Evolutionary conservation across 202 grass and related monocot genomes (phyloP).

Genomic region (Bolboschoenoplectus hybrid): DNA sequence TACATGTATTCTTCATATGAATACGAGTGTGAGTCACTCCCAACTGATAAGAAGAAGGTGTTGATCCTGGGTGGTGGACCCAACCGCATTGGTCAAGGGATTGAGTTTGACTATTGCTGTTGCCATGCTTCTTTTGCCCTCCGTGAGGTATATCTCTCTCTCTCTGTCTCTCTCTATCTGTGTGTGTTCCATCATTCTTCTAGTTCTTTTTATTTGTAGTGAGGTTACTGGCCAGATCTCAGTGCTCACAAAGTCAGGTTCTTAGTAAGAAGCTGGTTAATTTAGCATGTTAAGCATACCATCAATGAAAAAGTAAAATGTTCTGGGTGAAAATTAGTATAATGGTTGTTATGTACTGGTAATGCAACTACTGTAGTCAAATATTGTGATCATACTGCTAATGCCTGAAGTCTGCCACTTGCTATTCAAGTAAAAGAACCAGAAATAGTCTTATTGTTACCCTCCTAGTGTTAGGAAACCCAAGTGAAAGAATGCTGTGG

Average conservation of each 20-base stretch:
- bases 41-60: slow-evolving; percentile 88
- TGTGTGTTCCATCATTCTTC: neutral
- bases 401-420: neutral
- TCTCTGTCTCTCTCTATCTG: slow-evolving; percentile 35
- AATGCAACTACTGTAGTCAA: neutral
- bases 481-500: neutral
- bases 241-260: neutral
- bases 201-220: neutral
- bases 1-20: slow-evolving; percentile 99
- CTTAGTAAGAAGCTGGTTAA: neutral
- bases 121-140: slow-evolving; percentile 96
- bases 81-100: slow-evolving; percentile 95
- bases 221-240: neutral
- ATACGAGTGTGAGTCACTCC: slow-evolving; percentile 84
- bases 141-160: slow-evolving; percentile 55
- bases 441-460: slow-evolving; percentile 4
- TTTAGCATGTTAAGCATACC: neutral
- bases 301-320: neutral
- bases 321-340: neutral
- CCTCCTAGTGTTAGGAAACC: neutral
- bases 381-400: neutral
- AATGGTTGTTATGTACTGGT: neutral
- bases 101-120: slow-evolving; percentile 99
- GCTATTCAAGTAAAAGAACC: neutral
- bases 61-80: slow-evolving; percentile 97